Percentiles rank a stretch among this genome's conserved stretches.
These are phyloP conservation scores for Cyanidiococcus yangmingshanensis DNA, from an alignment of 23 red algal genomes.

Conservation along the genomic window DNA sequence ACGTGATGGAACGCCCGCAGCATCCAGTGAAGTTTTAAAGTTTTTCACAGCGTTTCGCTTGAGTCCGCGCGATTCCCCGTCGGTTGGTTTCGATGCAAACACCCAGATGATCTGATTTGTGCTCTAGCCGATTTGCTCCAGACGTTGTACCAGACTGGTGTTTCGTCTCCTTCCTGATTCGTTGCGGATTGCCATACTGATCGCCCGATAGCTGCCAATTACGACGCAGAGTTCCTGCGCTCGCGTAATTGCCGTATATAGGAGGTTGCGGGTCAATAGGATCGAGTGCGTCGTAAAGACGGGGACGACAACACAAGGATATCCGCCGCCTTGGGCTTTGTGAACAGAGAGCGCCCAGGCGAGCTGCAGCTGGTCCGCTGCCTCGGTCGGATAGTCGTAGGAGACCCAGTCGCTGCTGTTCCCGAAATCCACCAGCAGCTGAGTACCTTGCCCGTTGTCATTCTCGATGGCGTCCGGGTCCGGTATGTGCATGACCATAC, in stretches of 20 bases:
- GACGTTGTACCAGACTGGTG: neutral
- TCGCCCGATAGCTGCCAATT: neutral
- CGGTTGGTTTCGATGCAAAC: no score
- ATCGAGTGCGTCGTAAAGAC: constrained; percentile 23
- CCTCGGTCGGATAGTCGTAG: constrained; percentile 4
- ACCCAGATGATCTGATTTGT: neutral
- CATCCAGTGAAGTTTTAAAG: no score
- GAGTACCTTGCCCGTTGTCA: neutral
- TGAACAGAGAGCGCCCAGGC: constrained; percentile 28
- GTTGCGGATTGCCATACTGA: neutral
- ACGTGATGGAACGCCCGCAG: no score
- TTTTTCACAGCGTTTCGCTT: no score
- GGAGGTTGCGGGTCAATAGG: constrained; percentile 23
- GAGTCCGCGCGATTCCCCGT: no score
- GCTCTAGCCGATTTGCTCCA: neutral
- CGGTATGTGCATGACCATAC: neutral
- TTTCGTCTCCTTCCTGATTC: neutral
- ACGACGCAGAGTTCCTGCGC: neutral
- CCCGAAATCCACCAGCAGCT: constrained; percentile 23
- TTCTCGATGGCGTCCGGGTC: neutral
- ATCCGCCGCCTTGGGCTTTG: constrained; percentile 30
- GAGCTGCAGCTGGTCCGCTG: constrained; percentile 7
- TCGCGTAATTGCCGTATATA: constrained; percentile 28
- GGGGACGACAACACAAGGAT: constrained; percentile 16
- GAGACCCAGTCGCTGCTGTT: constrained; percentile 11